Percentiles rank a stretch among this genome's conserved stretches.
phyloP scores from a whole-genome alignment of 768 basidiomycete genomes.

The Suillus subluteus region DNA sequence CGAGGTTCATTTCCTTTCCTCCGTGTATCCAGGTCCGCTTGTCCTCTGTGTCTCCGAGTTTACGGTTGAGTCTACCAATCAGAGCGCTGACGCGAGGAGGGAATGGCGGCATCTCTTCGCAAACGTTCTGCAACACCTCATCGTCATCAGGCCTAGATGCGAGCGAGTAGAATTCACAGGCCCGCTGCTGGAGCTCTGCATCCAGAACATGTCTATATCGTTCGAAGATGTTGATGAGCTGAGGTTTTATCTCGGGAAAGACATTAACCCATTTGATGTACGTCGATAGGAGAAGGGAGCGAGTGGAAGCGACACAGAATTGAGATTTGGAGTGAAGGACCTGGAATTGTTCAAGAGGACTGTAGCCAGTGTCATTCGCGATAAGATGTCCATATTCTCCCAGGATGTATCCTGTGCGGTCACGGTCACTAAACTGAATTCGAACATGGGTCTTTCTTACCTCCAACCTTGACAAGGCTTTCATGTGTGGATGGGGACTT shows the following conservation, averaged over 20 bases:
- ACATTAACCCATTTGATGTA: slow-evolving; percentile 99
- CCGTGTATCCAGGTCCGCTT: slow-evolving; percentile 96
- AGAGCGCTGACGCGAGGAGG: slow-evolving; percentile 93
- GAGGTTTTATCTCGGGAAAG: slow-evolving; percentile 96
- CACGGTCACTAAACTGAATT: slow-evolving; percentile 18
- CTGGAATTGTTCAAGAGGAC: slow-evolving; percentile 93
- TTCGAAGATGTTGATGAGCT: slow-evolving; percentile 93
- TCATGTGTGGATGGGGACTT: slow-evolving; percentile 86
- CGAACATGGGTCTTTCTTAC: slow-evolving; percentile 43
- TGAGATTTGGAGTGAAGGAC: slow-evolving; percentile 93
- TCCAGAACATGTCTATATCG: slow-evolving; percentile 98
- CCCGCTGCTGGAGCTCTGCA: slow-evolving; percentile 95
- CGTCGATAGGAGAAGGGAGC: slow-evolving; percentile 91
- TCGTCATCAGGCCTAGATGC: slow-evolving; percentile 87
- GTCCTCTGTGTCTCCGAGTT: slow-evolving; percentile 91
- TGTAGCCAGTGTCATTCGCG: slow-evolving; percentile 92
- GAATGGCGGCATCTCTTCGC: slow-evolving; percentile 99
- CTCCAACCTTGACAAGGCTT: slow-evolving; percentile 94
- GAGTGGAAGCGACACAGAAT: slow-evolving; percentile 89
- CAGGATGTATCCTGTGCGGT: slow-evolving; percentile 81
- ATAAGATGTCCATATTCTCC: slow-evolving; percentile 99
- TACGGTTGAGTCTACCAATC: slow-evolving; percentile 83
- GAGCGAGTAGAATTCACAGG: slow-evolving; percentile 95
- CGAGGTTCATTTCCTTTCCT: slow-evolving; percentile 89
- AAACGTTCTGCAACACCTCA: slow-evolving; percentile 90